These are phyloP conservation scores for Tuber umbilicatum DNA, from an alignment of 495 filamentous ascomycete species.

Conservation along the genomic window DNA sequence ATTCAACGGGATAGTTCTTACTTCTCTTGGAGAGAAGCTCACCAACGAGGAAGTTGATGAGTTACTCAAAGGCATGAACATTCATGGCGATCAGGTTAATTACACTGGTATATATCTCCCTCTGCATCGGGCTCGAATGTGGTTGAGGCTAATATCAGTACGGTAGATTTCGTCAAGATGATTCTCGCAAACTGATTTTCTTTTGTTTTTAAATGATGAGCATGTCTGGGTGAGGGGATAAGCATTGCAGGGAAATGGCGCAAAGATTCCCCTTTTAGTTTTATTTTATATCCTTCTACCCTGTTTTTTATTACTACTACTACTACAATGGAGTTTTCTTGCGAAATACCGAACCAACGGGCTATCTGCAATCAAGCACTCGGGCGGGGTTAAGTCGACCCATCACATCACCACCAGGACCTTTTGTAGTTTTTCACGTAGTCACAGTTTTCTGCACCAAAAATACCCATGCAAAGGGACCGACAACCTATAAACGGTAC, in stretches of 20 bases:
- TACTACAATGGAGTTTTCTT: not conserved
- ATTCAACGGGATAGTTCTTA: conserved; percentile 57
- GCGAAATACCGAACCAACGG: not conserved
- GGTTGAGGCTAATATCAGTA: not conserved
- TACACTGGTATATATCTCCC: conserved; percentile 65
- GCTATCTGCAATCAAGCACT: not conserved
- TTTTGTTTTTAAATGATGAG: not conserved
- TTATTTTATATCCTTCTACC: not conserved
- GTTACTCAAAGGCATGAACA: conserved; percentile 92
- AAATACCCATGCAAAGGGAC: not conserved
- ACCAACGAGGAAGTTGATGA: conserved; percentile 97
- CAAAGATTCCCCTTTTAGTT: conserved; percentile 3
- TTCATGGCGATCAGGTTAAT: conserved; percentile 88
- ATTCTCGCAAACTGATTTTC: conserved; percentile 79
- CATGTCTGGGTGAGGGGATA: not conserved
- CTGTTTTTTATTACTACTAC: not conserved
- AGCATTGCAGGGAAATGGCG: not conserved
- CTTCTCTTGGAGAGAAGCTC: conserved; percentile 97
- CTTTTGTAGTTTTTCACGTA: not conserved
- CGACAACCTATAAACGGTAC: not conserved
- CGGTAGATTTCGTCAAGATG: conserved; percentile 86
- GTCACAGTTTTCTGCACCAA: not conserved
- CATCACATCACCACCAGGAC: not conserved
- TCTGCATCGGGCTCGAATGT: not conserved
- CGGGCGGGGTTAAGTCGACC: not conserved